phyloP scores from a whole-genome alignment of 1,284 basidiomycete species.

The Naganishia sp. region DNA sequence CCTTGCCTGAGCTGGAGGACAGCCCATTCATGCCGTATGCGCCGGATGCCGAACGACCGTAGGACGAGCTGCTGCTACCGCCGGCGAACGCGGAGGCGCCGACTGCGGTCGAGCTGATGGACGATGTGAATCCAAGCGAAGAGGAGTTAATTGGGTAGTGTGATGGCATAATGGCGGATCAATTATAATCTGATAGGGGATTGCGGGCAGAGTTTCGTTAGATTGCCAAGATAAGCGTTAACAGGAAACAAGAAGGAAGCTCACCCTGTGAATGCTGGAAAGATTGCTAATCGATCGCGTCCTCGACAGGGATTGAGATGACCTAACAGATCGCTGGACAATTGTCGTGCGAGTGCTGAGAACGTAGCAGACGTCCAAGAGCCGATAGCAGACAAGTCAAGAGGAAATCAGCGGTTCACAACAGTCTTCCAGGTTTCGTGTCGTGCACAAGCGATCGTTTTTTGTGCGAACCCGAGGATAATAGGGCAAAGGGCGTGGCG shows the following conservation, averaged over 20 bases:
- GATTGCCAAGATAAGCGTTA: no score
- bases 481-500: conserved; percentile 4
- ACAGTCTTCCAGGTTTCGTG: background rate
- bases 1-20: conserved; percentile 24
- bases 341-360: no score
- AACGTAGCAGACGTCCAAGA: no score
- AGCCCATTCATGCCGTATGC: conserved; percentile 8
- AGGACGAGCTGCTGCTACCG: conserved; percentile 19
- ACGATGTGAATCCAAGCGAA: conserved; percentile 31
- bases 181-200: no score
- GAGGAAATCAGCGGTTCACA: no score
- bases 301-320: no score
- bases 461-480: conserved; percentile 8
- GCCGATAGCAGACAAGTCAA: no score
- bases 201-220: no score
- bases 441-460: background rate
- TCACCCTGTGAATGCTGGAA: no score
- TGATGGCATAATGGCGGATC: conserved; percentile 6
- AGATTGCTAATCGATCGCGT: no score
- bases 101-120: conserved; percentile 26
- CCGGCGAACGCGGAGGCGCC: conserved; percentile 24
- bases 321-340: no score
- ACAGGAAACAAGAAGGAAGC: no score
- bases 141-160: conserved; percentile 28
- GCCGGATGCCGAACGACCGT: conserved; percentile 7